phyloP scores from a whole-genome alignment of 2,329 filamentous ascomycete species.

The Diplodia corticola region DNA sequence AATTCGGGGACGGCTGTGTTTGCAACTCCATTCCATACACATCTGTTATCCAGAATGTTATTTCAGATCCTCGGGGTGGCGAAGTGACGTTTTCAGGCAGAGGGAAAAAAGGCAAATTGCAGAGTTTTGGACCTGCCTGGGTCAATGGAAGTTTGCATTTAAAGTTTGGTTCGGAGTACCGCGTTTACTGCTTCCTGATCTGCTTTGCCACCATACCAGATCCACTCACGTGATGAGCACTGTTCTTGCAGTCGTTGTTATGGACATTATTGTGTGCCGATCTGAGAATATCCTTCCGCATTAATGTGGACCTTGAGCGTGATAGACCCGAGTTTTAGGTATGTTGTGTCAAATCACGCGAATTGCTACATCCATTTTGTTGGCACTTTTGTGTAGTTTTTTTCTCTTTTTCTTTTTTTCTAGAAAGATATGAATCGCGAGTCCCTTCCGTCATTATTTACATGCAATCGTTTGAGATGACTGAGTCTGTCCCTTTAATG shows the following conservation, averaged over 20 bases:
- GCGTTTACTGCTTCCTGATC: neutral
- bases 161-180: neutral
- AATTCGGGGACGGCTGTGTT: too few species aligned
- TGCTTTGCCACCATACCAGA: neutral
- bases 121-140: neutral
- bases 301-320: too few species aligned
- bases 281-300: too few species aligned
- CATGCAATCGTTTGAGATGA: neutral
- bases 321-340: too few species aligned
- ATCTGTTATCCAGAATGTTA: neutral
- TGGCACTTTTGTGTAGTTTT: neutral
- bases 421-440: too few species aligned
- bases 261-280: too few species aligned
- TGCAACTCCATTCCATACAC: neutral
- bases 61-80: neutral
- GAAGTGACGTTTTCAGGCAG: neutral
- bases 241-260: too few species aligned
- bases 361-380: neutral
- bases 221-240: neutral
- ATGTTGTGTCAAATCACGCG: too few species aligned
- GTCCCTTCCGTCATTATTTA: neutral
- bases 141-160: neutral
- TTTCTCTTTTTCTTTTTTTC: neutral
- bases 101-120: neutral
- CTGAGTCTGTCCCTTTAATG: neutral